Evolutionary conservation across 73 alveolate genomes (phyloP).

Genomic region (Effrenium voratum): DNA sequence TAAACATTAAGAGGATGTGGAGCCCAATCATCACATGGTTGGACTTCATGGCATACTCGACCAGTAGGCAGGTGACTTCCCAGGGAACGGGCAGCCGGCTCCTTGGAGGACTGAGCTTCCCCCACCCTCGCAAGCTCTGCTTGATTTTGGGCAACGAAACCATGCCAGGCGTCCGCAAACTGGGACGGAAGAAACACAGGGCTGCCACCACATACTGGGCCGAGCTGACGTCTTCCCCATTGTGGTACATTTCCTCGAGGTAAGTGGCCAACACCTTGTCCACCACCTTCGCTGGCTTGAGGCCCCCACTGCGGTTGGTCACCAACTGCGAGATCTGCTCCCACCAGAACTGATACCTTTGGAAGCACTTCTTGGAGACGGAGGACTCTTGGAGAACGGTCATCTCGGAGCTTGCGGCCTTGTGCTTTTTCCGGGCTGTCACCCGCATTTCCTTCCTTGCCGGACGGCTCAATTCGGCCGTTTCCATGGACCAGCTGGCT

Average conservation of each 20-base stretch:
- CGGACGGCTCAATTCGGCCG: too few relatives aligned
- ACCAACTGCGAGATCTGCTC: too few relatives aligned
- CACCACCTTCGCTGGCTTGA: neutral
- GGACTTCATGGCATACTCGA: too few relatives aligned
- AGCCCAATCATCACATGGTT: neutral
- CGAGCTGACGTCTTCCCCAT: neutral
- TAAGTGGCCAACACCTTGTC: neutral
- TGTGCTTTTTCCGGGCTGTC: too few relatives aligned
- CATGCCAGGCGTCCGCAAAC: neutral
- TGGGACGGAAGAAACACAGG: neutral
- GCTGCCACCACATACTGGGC: neutral
- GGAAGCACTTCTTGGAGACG: too few relatives aligned
- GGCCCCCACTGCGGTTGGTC: too few relatives aligned
- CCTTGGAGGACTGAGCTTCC: neutral
- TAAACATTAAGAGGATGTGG: neutral
- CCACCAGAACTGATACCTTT: too few relatives aligned
- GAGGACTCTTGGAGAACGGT: too few relatives aligned
- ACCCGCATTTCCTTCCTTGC: too few relatives aligned
- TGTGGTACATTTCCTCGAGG: neutral
- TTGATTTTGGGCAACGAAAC: neutral
- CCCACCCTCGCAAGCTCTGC: neutral
- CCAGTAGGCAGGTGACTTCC: neutral
- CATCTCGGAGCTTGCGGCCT: too few relatives aligned
- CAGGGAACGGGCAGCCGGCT: constrained; percentile 1
- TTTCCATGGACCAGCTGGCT: too few relatives aligned